These are phyloP conservation scores for Bruguiera hainesii DNA, from an alignment of 441 rosid species.

Conservation along the genomic window DNA sequence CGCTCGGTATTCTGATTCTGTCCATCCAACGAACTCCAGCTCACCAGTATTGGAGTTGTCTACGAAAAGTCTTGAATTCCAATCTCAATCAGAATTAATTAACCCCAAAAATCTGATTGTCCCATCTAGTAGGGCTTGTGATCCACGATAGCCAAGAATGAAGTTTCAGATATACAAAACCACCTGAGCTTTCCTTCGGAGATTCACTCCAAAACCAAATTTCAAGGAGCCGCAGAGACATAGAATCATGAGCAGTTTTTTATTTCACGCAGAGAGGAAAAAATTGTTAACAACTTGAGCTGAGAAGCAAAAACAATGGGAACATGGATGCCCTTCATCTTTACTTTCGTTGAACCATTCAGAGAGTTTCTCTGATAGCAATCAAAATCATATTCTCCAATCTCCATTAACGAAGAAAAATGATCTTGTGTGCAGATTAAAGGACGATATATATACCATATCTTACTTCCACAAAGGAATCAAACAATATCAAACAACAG, in stretches of 20 bases:
- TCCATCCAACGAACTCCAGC: too few species aligned
- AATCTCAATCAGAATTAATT: too few species aligned
- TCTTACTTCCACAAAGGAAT: conserved; percentile 27
- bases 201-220: not conserved
- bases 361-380: conserved; percentile 13
- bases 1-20: too few species aligned
- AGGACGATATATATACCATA: conserved; percentile 20
- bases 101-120: too few species aligned
- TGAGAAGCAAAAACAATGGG: not conserved
- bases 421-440: conserved; percentile 13
- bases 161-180: not conserved
- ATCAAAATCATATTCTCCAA: conserved; percentile 24
- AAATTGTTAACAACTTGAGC: not conserved
- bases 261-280: not conserved
- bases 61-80: too few species aligned
- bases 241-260: not conserved
- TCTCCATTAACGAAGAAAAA: conserved; percentile 11
- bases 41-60: too few species aligned
- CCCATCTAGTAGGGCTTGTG: too few species aligned
- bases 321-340: not conserved
- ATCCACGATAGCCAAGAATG: not conserved
- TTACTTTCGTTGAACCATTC: conserved; percentile 4
- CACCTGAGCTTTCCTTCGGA: not conserved
- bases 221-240: not conserved
- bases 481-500: conserved; percentile 41